Evolutionary conservation across 768 basidiomycete genomes (phyloP).

Genomic region (Leucogyrophana mollusca): DNA sequence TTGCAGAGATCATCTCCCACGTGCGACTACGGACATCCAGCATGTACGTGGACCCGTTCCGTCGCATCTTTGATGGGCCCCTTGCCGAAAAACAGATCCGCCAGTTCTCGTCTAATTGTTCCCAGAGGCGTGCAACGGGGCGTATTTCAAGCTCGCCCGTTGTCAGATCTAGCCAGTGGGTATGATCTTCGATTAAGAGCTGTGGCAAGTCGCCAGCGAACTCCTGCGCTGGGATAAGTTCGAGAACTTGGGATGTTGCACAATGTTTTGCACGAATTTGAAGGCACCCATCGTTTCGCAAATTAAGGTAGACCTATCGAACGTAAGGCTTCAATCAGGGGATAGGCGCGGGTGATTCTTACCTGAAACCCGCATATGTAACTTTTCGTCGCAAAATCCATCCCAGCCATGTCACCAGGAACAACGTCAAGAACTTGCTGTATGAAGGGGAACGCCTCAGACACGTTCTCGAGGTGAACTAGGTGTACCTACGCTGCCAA

Average conservation of each 20-base stretch:
- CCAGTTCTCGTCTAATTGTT: constrained; percentile 27
- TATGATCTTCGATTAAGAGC: constrained; percentile 25
- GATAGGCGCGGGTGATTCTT: neutral
- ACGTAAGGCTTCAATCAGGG: constrained; percentile 4
- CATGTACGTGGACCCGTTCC: too few relatives aligned
- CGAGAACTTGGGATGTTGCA: constrained; percentile 15
- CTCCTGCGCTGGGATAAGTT: constrained; percentile 32
- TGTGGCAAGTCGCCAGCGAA: constrained; percentile 29
- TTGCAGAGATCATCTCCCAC: constrained; percentile 15
- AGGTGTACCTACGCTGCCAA: constrained; percentile 30
- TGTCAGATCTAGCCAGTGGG: constrained; percentile 34
- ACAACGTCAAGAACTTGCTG: constrained; percentile 31
- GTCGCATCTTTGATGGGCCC: too few relatives aligned
- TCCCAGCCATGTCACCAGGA: constrained; percentile 31
- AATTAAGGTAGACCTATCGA: constrained; percentile 30
- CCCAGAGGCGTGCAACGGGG: constrained; percentile 28
- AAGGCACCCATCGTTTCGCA: constrained; percentile 13
- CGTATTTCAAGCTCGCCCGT: constrained; percentile 29
- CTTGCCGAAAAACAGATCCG: constrained; percentile 9
- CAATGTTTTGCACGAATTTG: constrained; percentile 27
- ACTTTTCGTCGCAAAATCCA: constrained; percentile 31
- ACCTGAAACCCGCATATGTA: constrained; percentile 21
- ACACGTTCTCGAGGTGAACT: neutral
- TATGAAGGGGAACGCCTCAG: neutral
- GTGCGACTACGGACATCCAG: constrained; percentile 17